phyloP scores from a whole-genome alignment of 1,284 basidiomycete species.

The Pulveroboletus sp. region DNA sequence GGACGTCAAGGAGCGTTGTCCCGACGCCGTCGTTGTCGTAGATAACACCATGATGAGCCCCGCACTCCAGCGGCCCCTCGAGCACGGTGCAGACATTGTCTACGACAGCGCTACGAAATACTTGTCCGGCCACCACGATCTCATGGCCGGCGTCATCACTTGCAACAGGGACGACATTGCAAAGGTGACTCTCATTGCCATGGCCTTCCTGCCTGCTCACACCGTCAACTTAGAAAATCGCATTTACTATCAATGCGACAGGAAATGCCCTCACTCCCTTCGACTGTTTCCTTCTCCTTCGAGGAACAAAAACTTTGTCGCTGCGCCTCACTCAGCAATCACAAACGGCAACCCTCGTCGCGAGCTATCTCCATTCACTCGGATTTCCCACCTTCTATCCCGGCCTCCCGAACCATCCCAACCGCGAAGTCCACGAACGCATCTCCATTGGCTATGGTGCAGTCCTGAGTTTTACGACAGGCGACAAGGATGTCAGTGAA shows the following conservation, averaged over 20 bases:
- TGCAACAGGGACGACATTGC: conserved; percentile 92
- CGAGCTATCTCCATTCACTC: conserved; percentile 82
- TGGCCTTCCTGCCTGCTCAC: conserved; percentile 1
- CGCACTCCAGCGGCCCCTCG: conserved; percentile 93
- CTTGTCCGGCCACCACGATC: conserved; percentile 96
- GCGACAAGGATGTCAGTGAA: conserved; percentile 88
- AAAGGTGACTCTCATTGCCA: conserved; percentile 54
- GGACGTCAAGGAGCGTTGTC: conserved; percentile 79
- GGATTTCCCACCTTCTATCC: conserved; percentile 97
- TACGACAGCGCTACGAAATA: conserved; percentile 99
- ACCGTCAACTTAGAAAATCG: conserved; percentile 62
- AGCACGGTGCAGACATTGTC: conserved; percentile 95
- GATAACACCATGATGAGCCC: conserved; percentile 99
- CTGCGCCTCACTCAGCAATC: conserved; percentile 97
- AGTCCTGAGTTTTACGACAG: conserved; percentile 94
- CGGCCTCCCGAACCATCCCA: conserved; percentile 83
- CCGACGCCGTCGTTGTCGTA: conserved; percentile 85
- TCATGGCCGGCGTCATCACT: conserved; percentile 96
- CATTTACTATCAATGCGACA: conserved; percentile 93
- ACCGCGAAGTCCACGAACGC: conserved; percentile 83
- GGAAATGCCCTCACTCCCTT: conserved; percentile 97
- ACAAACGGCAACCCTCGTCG: conserved; percentile 80
- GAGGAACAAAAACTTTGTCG: conserved; percentile 96
- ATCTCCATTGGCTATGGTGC: conserved; percentile 91
- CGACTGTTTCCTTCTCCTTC: conserved; percentile 93